phyloP scores from a whole-genome alignment of 805 yeast genomes.

The Wickerhamiella sergipiensis region DNA sequence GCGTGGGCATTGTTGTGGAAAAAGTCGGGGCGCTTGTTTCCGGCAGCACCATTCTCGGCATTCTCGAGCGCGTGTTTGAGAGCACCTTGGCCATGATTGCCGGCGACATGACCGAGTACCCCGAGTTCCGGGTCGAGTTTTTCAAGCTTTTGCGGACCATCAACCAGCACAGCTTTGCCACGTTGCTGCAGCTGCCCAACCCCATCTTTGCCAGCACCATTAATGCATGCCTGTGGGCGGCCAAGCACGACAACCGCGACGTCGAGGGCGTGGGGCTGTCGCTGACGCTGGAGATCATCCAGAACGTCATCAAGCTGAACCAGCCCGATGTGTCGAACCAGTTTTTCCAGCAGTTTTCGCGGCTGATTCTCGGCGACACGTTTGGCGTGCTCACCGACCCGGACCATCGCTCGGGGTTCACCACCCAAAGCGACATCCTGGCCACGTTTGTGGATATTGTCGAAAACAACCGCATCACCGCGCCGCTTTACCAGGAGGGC shows the following conservation, averaged over 20 bases:
- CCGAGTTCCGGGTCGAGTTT: slow-evolving; percentile 95
- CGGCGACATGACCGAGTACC: slow-evolving; percentile 89
- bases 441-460: slow-evolving; percentile 75
- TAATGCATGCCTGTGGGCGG: slow-evolving; percentile 95
- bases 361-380: slow-evolving; percentile 80
- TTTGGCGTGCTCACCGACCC: slow-evolving; percentile 90
- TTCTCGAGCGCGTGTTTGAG: slow-evolving; percentile 83
- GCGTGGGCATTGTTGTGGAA: slow-evolving; percentile 80
- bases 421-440: slow-evolving; percentile 70
- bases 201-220: slow-evolving; percentile 82
- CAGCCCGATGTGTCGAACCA: slow-evolving; percentile 62
- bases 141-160: slow-evolving; percentile 81
- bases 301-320: slow-evolving; percentile 60
- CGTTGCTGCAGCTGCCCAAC: slow-evolving; percentile 77
- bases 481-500: slow-evolving; percentile 67
- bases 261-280: slow-evolving; percentile 87
- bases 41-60: slow-evolving; percentile 64
- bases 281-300: slow-evolving; percentile 67
- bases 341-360: slow-evolving; percentile 78
- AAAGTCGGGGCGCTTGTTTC: slow-evolving; percentile 82
- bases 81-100: slow-evolving; percentile 92
- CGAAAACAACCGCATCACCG: slow-evolving; percentile 56
- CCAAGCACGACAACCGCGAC: slow-evolving; percentile 93
- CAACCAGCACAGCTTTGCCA: slow-evolving; percentile 70
- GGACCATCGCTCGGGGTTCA: slow-evolving; percentile 94